A percentile compares a stretch with the other conserved stretches of the same genome.
Conservation (phyloP, 371 early-diverging fungal genomes). For the Choanephora cucurbitarum region DNA sequence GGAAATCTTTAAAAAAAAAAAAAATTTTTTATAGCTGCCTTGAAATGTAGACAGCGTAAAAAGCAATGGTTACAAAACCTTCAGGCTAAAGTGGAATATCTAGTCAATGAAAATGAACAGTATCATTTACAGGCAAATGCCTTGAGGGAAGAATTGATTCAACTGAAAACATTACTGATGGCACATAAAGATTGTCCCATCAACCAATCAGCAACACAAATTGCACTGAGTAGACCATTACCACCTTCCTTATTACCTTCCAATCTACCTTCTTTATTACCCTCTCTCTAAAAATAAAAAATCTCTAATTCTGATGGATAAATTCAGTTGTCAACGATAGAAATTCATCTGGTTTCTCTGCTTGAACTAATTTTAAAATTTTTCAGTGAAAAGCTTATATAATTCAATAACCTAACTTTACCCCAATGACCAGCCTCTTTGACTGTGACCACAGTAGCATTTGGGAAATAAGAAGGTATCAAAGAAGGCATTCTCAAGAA, state of each 20-base stretch:
- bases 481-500: slow-evolving; percentile 32
- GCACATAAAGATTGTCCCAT: slow-evolving; percentile 62
- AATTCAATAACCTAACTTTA: slow-evolving; percentile 38
- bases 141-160: slow-evolving; percentile 54
- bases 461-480: slow-evolving; percentile 67
- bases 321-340: slow-evolving; percentile 2
- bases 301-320: slow-evolving; percentile 8
- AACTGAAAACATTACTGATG: slow-evolving; percentile 55
- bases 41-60: slow-evolving; percentile 74
- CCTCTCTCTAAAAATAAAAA: not conserved
- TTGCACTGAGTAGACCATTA: slow-evolving; percentile 25
- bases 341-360: slow-evolving; percentile 70
- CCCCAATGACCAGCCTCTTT: slow-evolving; percentile 87
- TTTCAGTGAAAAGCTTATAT: not conserved
- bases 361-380: slow-evolving; percentile 60
- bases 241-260: slow-evolving; percentile 13
- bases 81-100: slow-evolving; percentile 57
- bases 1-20: too few species aligned
- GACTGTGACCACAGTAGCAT: slow-evolving; percentile 57
- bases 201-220: slow-evolving; percentile 9
- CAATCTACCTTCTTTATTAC: not conserved
- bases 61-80: slow-evolving; percentile 64
- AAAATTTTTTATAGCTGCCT: slow-evolving; percentile 48
- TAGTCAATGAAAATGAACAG: slow-evolving; percentile 55
- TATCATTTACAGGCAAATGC: slow-evolving; percentile 43